phyloP scores from a whole-genome alignment of 495 filamentous ascomycete genomes.

The Neurospora tetraspora region DNA sequence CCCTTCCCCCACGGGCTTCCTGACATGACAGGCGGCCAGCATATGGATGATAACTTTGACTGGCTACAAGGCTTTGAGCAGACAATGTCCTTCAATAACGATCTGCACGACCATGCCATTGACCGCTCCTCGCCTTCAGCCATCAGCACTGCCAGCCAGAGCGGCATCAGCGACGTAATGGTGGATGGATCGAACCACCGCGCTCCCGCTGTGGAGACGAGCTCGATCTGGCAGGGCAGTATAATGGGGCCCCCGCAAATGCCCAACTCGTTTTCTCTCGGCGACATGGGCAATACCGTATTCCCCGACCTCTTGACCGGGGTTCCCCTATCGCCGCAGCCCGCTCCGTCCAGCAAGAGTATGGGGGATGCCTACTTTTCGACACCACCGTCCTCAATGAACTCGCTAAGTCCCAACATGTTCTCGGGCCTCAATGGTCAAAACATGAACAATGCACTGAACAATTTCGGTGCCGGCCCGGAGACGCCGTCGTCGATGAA shows the following conservation, averaged over 20 bases:
- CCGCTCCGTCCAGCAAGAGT: constrained; percentile 37
- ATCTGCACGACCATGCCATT: constrained; percentile 61
- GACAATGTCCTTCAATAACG: constrained; percentile 58
- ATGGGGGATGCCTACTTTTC: constrained; percentile 47
- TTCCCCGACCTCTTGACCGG: constrained; percentile 52
- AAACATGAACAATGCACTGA: constrained; percentile 45
- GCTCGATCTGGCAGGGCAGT: constrained; percentile 56
- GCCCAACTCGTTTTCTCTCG: constrained; percentile 50
- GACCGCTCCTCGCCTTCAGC: constrained; percentile 93
- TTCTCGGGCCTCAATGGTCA: constrained; percentile 42
- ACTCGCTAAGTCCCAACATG: constrained; percentile 42
- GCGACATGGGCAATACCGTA: constrained; percentile 40
- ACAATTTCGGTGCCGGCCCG: constrained; percentile 48
- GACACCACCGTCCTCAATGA: constrained; percentile 59
- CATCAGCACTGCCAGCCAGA: constrained; percentile 86
- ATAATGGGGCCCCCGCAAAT: constrained; percentile 52
- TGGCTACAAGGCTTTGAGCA: constrained; percentile 83
- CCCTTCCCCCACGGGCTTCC: constrained; percentile 60
- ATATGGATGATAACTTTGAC: constrained; percentile 68
- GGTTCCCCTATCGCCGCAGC: constrained; percentile 53
- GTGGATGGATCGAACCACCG: constrained; percentile 67
- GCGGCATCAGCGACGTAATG: constrained; percentile 87
- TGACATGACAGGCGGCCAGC: constrained; percentile 43
- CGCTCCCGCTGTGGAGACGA: constrained; percentile 31
- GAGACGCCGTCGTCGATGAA: constrained; percentile 63